phyloP scores from a whole-genome alignment of 768 basidiomycete genomes.

The Boletus edulis region DNA sequence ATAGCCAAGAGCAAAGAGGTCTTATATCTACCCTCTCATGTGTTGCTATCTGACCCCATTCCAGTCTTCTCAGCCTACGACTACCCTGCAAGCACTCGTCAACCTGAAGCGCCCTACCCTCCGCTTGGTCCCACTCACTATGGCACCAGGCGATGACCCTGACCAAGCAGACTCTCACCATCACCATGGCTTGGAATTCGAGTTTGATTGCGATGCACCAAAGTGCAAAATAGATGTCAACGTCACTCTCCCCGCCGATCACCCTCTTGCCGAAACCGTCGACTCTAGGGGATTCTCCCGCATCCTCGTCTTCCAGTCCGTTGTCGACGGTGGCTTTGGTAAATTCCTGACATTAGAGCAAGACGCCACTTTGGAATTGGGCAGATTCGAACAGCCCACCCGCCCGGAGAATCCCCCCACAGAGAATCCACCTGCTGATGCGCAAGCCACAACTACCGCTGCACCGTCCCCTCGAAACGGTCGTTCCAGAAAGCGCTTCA shows the following conservation, averaged over 20 bases:
- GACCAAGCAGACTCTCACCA: conserved; percentile 48
- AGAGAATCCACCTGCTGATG: conserved; percentile 11
- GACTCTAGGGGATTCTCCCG: conserved; percentile 28
- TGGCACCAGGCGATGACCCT: conserved; percentile 44
- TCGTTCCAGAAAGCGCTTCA: conserved; percentile 54
- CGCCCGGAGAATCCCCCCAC: conserved; percentile 1
- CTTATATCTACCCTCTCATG: neutral
- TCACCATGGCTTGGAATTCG: conserved; percentile 83
- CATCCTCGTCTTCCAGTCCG: conserved; percentile 40
- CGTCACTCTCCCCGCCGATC: conserved; percentile 65
- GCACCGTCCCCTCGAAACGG: conserved; percentile 15
- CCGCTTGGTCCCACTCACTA: conserved; percentile 63
- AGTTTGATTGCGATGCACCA: conserved; percentile 89
- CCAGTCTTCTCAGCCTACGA: conserved; percentile 80
- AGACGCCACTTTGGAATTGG: conserved; percentile 77
- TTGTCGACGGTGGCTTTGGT: conserved; percentile 83
- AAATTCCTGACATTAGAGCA: conserved; percentile 71
- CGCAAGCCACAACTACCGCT: conserved; percentile 11
- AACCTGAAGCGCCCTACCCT: conserved; percentile 92
- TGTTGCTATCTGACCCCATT: conserved; percentile 1
- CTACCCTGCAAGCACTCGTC: conserved; percentile 90
- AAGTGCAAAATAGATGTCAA: conserved; percentile 79
- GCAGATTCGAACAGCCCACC: conserved; percentile 54
- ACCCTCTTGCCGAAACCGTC: conserved; percentile 50
- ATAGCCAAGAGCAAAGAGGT: conserved; percentile 88